A percentile compares a stretch with the other conserved stretches of the same genome.
Conservation (phyloP, 2,329 filamentous ascomycete genomes). For the Phaeosphaeria sp. region DNA sequence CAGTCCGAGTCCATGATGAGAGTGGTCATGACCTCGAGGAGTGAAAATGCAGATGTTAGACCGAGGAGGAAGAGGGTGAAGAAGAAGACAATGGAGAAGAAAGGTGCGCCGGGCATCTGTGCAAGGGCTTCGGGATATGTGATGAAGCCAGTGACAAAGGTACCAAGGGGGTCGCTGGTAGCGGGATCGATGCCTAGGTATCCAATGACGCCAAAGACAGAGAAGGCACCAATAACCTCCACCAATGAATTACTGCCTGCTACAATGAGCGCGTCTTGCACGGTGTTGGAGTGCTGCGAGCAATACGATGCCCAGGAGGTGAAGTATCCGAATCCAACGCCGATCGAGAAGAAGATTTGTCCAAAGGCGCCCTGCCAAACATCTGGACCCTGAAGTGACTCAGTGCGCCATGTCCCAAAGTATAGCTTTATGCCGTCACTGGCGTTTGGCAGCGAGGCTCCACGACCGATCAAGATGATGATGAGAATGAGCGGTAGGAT, state of each 20-base stretch:
- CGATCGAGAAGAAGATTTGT: not conserved
- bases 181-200: not conserved
- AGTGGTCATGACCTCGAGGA: not conserved
- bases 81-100: not conserved
- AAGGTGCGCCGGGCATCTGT: not conserved
- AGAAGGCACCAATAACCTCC: not conserved
- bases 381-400: not conserved
- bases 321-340: not conserved
- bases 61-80: not conserved
- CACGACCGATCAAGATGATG: not conserved
- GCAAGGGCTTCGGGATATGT: not conserved
- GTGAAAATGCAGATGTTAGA: not conserved
- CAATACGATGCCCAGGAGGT: not conserved
- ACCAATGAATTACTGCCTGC: not conserved
- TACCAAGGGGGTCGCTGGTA: not conserved
- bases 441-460: not conserved
- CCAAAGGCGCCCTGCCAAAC: not conserved
- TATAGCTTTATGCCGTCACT: not conserved
- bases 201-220: not conserved
- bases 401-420: not conserved
- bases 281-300: not conserved
- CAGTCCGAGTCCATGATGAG: not conserved
- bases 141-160: not conserved
- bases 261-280: not conserved
- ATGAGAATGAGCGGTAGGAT: not conserved